Percentiles rank a stretch among this genome's conserved stretches.
phyloP scores from a whole-genome alignment of 768 basidiomycete species.

The Porpolomopsis calyptriformis region DNA sequence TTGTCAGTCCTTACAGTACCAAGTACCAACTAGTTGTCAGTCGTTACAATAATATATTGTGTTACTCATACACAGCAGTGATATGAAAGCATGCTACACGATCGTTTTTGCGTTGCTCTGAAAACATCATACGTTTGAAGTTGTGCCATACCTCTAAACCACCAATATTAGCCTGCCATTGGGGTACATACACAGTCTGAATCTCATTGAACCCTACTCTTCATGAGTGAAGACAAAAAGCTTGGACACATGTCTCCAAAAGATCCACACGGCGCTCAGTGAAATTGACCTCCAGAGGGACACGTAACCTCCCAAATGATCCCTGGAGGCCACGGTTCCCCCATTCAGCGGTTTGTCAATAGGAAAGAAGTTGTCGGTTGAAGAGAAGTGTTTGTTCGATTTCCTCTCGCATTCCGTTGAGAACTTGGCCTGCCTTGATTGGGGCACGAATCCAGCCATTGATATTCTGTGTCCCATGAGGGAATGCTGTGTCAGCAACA shows the following conservation, averaged over 20 bases:
- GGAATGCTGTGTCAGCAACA: slow-evolving; percentile 32
- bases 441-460: slow-evolving; percentile 24
- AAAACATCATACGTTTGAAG: slow-evolving; percentile 31
- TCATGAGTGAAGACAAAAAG: slow-evolving; percentile 24
- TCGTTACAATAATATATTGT: not conserved
- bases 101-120: slow-evolving; percentile 23
- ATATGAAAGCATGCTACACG: slow-evolving; percentile 27
- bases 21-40: not conserved
- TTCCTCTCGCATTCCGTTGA: slow-evolving; percentile 13
- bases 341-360: slow-evolving; percentile 36
- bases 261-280: slow-evolving; percentile 18
- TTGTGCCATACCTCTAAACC: slow-evolving; percentile 25
- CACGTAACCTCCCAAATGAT: slow-evolving; percentile 32
- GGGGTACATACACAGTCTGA: slow-evolving; percentile 26
- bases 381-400: slow-evolving; percentile 16
- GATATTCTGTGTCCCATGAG: slow-evolving; percentile 15
- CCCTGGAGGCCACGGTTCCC: slow-evolving; percentile 20
- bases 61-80: not conserved
- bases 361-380: slow-evolving; percentile 32
- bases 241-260: slow-evolving; percentile 25
- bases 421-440: slow-evolving; percentile 23
- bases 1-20: not conserved
- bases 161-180: slow-evolving; percentile 23
- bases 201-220: slow-evolving; percentile 34
- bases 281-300: slow-evolving; percentile 29